Evolutionary conservation across 2,329 filamentous ascomycete species (phyloP).

Genomic region (Ceratocystis alfenasii): DNA sequence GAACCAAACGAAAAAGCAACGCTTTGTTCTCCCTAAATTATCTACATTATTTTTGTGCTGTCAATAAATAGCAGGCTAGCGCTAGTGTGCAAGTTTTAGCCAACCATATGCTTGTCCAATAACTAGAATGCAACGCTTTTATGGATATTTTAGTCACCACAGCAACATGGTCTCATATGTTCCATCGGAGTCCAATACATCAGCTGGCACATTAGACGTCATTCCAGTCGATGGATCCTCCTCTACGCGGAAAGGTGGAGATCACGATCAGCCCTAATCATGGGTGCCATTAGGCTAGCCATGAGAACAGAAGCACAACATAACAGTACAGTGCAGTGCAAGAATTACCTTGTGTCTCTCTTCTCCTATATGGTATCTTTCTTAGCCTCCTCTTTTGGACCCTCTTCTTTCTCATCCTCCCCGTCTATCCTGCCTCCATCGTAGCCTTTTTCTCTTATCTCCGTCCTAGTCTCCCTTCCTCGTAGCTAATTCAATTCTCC

Average conservation of each 20-base stretch:
- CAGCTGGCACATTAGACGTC: neutral
- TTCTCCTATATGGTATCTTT: neutral
- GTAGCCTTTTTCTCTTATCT: neutral
- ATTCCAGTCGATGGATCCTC: neutral
- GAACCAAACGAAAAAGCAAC: neutral
- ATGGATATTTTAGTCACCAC: slow-evolving; percentile 4
- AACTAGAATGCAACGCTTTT: neutral
- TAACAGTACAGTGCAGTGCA: neutral
- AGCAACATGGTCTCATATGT: neutral
- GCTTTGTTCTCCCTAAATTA: neutral
- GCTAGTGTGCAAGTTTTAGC: neutral
- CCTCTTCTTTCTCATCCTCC: neutral
- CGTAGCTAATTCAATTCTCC: slow-evolving; percentile 32
- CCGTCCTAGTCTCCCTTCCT: slow-evolving; percentile 20
- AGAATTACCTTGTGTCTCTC: neutral
- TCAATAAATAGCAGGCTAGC: slow-evolving; percentile 11
- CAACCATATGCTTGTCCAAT: neutral
- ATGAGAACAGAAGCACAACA: too few relatives aligned
- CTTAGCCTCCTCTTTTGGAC: neutral
- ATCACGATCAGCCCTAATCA: neutral
- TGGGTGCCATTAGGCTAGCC: neutral
- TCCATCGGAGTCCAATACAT: neutral
- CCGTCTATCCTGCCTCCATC: slow-evolving; percentile 36
- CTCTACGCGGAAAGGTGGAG: neutral
- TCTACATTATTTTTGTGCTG: neutral